Conservation (phyloP, 2,329 filamentous ascomycete species). For the Beauveria pseudobassiana region DNA sequence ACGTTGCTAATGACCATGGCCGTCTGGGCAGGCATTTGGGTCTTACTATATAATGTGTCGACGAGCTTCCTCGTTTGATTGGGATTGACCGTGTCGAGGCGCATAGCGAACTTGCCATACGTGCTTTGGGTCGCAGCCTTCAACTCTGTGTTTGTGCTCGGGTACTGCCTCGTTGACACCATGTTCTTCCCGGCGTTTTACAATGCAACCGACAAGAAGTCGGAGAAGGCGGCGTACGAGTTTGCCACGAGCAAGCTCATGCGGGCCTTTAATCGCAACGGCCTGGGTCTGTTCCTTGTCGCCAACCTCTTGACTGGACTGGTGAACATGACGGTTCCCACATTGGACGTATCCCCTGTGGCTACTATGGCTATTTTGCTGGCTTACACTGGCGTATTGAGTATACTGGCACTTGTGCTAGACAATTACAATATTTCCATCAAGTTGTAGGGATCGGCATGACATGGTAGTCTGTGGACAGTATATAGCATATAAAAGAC, state of each 20-base stretch:
- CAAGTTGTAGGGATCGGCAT: conserved; percentile 44
- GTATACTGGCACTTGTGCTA: conserved; percentile 58
- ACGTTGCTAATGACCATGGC: conserved; percentile 57
- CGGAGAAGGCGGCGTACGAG: conserved; percentile 57
- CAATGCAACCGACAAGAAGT: conserved; percentile 43
- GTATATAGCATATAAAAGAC: neutral
- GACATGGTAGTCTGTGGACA: neutral
- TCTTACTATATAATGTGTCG: conserved; percentile 58
- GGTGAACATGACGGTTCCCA: conserved; percentile 81
- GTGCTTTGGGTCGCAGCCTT: conserved; percentile 88
- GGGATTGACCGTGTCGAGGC: conserved; percentile 71
- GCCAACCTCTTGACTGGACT: conserved; percentile 86
- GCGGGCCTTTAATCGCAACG: conserved; percentile 80
- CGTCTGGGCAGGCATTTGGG: conserved; percentile 62
- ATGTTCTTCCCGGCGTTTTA: conserved; percentile 69
- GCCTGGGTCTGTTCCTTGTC: conserved; percentile 73
- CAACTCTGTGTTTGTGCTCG: conserved; percentile 74
- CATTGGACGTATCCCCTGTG: conserved; percentile 60
- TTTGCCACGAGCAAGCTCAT: conserved; percentile 75
- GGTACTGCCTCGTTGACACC: conserved; percentile 72
- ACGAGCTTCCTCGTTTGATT: conserved; percentile 62
- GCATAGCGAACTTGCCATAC: conserved; percentile 89
- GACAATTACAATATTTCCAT: conserved; percentile 62
- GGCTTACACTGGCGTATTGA: conserved; percentile 61
- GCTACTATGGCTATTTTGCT: conserved; percentile 68